Evolutionary conservation across 768 basidiomycete species (phyloP).

Genomic region (Strobilomyces dryophilus): DNA sequence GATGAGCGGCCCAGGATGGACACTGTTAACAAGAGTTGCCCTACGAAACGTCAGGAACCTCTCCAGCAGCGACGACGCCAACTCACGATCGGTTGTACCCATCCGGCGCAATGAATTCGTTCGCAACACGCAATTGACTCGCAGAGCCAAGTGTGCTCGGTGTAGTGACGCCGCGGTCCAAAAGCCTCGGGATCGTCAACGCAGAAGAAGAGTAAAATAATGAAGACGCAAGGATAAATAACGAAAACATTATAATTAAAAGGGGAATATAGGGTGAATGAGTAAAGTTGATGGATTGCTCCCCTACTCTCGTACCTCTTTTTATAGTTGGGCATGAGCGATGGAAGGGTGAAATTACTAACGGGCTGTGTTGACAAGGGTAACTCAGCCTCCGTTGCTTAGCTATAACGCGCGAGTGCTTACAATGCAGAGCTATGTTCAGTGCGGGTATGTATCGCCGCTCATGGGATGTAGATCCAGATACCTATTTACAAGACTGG

Average conservation of each 20-base stretch:
- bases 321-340: background rate
- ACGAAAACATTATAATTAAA: background rate
- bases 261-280: background rate
- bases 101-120: background rate
- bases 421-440: background rate
- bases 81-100: constrained; percentile 5
- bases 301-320: background rate
- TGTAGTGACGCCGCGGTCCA: background rate
- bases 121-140: background rate
- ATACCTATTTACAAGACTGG: background rate
- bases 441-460: background rate
- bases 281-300: background rate
- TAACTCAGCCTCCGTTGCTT: background rate
- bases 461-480: background rate
- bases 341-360: background rate
- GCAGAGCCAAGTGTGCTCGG: background rate
- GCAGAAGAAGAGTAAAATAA: background rate
- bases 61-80: too few relatives aligned
- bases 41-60: background rate
- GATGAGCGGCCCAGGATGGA: constrained; percentile 42
- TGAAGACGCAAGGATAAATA: background rate
- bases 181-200: background rate
- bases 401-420: background rate
- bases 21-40: background rate
- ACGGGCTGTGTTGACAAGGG: background rate